These are phyloP conservation scores for Salicornia ramosissima DNA, from an alignment of 148 eudicot genomes.

Conservation along the genomic window DNA sequence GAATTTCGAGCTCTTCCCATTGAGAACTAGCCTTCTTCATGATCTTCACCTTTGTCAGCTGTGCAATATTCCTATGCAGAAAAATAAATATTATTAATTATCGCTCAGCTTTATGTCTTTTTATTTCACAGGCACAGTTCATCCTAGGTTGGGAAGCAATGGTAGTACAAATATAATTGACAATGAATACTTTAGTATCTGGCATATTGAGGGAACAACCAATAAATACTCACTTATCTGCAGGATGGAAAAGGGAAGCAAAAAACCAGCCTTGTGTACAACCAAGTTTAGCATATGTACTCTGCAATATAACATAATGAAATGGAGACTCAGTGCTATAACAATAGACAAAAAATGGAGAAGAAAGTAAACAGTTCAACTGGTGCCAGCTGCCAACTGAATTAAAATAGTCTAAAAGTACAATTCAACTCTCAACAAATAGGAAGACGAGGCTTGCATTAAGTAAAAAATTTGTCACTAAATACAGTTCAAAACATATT, in stretches of 20 bases:
- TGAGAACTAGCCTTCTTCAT: constrained; percentile 56
- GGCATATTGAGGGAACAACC: not conserved
- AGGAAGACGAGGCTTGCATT: not conserved
- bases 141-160: too few species aligned
- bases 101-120: not conserved
- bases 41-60: constrained; percentile 64
- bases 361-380: not conserved
- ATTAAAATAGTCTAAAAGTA: not conserved
- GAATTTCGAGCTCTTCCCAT: constrained; percentile 74
- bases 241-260: constrained; percentile 66
- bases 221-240: constrained; percentile 55
- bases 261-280: constrained; percentile 87
- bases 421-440: not conserved
- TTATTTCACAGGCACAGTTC: too few species aligned
- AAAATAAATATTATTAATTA: not conserved
- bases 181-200: not conserved
- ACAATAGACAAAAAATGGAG: not conserved
- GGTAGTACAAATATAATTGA: not conserved
- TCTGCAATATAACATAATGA: constrained; percentile 32
- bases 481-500: too few species aligned
- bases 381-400: not conserved
- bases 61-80: constrained; percentile 65
- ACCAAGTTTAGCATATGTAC: constrained; percentile 79
- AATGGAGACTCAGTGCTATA: not conserved
- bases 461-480: too few species aligned